Base-by-base conservation (phyloP, 495 filamentous ascomycete genomes). In the Hyaloscypha finlandica region DNA sequence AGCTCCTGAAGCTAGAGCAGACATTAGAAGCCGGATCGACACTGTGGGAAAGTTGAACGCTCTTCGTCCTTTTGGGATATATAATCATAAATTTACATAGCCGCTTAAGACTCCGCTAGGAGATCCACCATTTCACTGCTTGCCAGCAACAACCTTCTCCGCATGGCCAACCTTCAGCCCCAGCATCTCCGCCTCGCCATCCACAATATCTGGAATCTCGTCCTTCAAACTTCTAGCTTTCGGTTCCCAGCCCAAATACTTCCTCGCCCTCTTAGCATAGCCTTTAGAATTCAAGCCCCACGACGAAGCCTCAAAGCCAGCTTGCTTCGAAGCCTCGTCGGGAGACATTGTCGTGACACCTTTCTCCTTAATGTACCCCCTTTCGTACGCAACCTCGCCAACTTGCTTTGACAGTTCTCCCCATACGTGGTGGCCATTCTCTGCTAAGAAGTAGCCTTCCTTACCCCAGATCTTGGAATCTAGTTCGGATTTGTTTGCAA, bases 391-490 rank as follows among this genome's bases (percentile, higher is more conserved):
- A 70, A 83, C 82, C 63, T 84, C 74, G 0, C 86, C 90, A 66
- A 95, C 77, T 25, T 77, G 74, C 32, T 80, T 80, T 45, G 89
- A 80, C 31, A 93, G 75, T 56, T 92, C 85, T 37, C 86, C 87
- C 91, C 90, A 95, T 32, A 66, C 70, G 72, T 91, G 89, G 58
- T 86, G 77, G 5, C 87, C 90, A 70, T 88, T 89, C 75, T 92
- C 88, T 42, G 84, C 82, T 66, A 93, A 85, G 75, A 90, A 94
- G 75, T 95, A 94, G 2, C 85, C 91, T 70, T 89, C 81, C 9
- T 82, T 77, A 8, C 88, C 89, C 86, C 91, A 97, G 16, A 90
- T 87, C 45, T 90, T 89, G 29, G 85, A 79, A 54, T 73, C 68
- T 19, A 66, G 8, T 6, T 68, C 65, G 8, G 82, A 81, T 11